phyloP scores from a whole-genome alignment of 2,329 filamentous ascomycete species.

The Neonectria hederae region DNA sequence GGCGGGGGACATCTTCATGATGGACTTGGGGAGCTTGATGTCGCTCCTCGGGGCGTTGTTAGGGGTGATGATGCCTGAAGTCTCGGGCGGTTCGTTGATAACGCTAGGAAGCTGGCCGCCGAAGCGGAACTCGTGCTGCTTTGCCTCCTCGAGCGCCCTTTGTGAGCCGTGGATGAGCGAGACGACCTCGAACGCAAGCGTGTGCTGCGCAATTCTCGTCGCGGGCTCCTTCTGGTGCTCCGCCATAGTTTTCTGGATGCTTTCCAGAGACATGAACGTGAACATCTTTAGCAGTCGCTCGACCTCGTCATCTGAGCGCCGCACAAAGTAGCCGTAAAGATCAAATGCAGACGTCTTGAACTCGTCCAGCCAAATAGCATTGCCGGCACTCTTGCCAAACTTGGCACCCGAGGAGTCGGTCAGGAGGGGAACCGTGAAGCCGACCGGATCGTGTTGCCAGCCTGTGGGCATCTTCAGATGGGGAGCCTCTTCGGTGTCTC shows the following conservation, averaged over 20 bases:
- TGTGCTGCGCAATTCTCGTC: conserved; percentile 82
- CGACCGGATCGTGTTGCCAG: conserved; percentile 70
- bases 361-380: conserved; percentile 90
- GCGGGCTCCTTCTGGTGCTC: conserved; percentile 74
- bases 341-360: conserved; percentile 85
- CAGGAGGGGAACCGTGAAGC: conserved; percentile 89
- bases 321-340: conserved; percentile 89
- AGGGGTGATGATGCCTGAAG: conserved; percentile 48
- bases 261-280: conserved; percentile 80
- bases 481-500: conserved; percentile 63
- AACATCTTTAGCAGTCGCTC: conserved; percentile 86
- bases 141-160: conserved; percentile 70
- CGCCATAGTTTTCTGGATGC: conserved; percentile 75
- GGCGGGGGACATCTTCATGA: conserved; percentile 66
- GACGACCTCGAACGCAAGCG: conserved; percentile 83
- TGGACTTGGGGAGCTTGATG: conserved; percentile 66
- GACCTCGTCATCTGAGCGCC: conserved; percentile 82
- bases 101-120: conserved; percentile 46
- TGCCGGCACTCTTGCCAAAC: conserved; percentile 94
- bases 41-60: conserved; percentile 63
- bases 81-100: conserved; percentile 42
- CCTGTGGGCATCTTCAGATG: conserved; percentile 50
- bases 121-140: conserved; percentile 62
- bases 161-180: conserved; percentile 78
- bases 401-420: conserved; percentile 88